phyloP scores from a whole-genome alignment of 2,329 filamentous ascomycete genomes.

The Clonostachys solani region DNA sequence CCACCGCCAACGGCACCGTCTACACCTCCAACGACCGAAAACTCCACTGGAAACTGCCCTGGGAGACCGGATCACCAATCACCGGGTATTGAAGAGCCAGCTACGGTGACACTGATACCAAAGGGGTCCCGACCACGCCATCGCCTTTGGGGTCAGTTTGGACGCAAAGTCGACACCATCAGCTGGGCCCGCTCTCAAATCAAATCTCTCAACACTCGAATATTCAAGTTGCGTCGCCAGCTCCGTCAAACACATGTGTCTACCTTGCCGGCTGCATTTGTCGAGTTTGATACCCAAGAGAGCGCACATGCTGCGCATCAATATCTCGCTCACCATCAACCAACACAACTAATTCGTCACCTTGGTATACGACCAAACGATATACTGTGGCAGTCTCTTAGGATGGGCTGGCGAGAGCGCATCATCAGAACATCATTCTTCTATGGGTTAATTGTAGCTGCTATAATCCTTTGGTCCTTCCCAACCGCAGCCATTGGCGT shows the following conservation, averaged over 20 bases:
- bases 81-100: constrained; percentile 32
- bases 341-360: constrained; percentile 80
- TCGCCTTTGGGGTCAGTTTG: constrained; percentile 59
- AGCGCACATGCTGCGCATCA: constrained; percentile 86
- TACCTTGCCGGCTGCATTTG: constrained; percentile 74
- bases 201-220: constrained; percentile 30
- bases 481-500: constrained; percentile 75
- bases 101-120: constrained; percentile 73
- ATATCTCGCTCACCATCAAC: constrained; percentile 79
- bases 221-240: constrained; percentile 55
- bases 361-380: constrained; percentile 80
- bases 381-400: constrained; percentile 82
- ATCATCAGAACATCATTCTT: constrained; percentile 68
- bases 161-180: constrained; percentile 92
- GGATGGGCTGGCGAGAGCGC: constrained; percentile 81
- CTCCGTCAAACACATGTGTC: neutral
- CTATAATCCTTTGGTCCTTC: constrained; percentile 84
- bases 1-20: too few species aligned
- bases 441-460: constrained; percentile 64
- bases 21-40: too few species aligned
- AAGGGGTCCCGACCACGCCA: constrained; percentile 74
- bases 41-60: too few species aligned
- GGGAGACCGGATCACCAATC: too few species aligned
- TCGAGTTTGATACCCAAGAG: constrained; percentile 80
- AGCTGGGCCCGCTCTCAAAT: constrained; percentile 68